phyloP scores from a whole-genome alignment of 2,329 filamentous ascomycete genomes.

The Cytospora schulzeri region DNA sequence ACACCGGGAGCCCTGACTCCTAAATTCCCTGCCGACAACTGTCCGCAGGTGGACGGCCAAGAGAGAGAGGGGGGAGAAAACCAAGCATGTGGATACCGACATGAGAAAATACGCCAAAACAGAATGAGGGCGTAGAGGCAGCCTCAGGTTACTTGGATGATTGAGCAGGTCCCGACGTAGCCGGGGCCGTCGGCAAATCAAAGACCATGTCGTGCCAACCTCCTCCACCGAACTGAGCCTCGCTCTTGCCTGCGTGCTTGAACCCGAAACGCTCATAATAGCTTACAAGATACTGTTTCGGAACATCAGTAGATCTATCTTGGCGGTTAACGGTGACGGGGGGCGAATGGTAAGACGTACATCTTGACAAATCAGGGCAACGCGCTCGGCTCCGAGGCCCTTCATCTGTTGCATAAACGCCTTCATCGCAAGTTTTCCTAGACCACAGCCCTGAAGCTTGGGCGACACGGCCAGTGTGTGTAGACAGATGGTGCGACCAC shows the following conservation, averaged over 20 bases:
- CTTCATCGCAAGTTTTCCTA: constrained; percentile 74
- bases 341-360: constrained; percentile 41
- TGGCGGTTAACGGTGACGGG: neutral
- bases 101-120: constrained; percentile 13
- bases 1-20: constrained; percentile 14
- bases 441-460: constrained; percentile 70
- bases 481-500: constrained; percentile 74
- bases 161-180: constrained; percentile 14
- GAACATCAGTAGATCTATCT: constrained; percentile 8
- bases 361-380: constrained; percentile 77
- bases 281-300: constrained; percentile 59
- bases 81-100: constrained; percentile 8
- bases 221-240: constrained; percentile 73
- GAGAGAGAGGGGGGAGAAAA: neutral
- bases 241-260: constrained; percentile 66
- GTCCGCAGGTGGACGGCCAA: constrained; percentile 10
- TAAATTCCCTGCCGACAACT: constrained; percentile 4
- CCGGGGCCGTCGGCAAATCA: constrained; percentile 19
- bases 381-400: constrained; percentile 67
- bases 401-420: constrained; percentile 78
- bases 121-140: constrained; percentile 15
- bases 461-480: constrained; percentile 83
- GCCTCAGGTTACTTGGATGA: constrained; percentile 24
- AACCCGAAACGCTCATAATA: constrained; percentile 83
- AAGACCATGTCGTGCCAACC: constrained; percentile 80